phyloP scores from a whole-genome alignment of 2,329 filamentous ascomycete genomes.

The Fusarium avenaceum region DNA sequence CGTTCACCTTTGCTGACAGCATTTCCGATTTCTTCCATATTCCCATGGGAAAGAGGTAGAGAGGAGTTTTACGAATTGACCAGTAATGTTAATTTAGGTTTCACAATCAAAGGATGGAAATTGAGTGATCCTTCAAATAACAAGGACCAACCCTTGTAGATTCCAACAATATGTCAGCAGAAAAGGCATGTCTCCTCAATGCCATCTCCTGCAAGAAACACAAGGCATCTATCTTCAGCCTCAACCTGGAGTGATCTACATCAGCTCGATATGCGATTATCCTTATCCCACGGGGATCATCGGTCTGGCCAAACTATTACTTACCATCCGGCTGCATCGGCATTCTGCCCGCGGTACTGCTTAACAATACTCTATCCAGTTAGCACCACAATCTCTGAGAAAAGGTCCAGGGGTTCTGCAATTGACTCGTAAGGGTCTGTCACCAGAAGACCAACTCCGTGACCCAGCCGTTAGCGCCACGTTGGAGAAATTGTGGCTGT shows the following conservation, averaged over 20 bases:
- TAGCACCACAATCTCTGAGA: background rate
- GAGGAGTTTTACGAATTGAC: no score
- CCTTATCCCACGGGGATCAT: background rate
- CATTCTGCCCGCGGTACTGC: background rate
- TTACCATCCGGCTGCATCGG: background rate
- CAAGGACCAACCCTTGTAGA: no score
- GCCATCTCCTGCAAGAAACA: background rate
- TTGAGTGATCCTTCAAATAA: no score
- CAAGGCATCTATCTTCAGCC: background rate
- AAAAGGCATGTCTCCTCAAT: no score
- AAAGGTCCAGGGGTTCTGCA: background rate
- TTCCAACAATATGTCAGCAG: no score
- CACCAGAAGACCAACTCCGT: background rate
- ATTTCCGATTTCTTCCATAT: background rate
- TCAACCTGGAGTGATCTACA: background rate
- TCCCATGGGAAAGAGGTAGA: no score
- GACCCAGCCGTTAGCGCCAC: constrained; percentile 3
- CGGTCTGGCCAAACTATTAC: background rate
- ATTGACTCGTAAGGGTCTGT: constrained; percentile 5
- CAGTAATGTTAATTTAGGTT: no score
- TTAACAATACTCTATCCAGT: background rate
- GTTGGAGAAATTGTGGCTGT: background rate
- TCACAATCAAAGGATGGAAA: no score
- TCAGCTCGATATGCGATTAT: background rate
- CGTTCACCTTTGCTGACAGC: background rate